Evolutionary conservation across 495 filamentous ascomycete genomes (phyloP).

Genomic region (Lasiosphaeriaceae sp.): DNA sequence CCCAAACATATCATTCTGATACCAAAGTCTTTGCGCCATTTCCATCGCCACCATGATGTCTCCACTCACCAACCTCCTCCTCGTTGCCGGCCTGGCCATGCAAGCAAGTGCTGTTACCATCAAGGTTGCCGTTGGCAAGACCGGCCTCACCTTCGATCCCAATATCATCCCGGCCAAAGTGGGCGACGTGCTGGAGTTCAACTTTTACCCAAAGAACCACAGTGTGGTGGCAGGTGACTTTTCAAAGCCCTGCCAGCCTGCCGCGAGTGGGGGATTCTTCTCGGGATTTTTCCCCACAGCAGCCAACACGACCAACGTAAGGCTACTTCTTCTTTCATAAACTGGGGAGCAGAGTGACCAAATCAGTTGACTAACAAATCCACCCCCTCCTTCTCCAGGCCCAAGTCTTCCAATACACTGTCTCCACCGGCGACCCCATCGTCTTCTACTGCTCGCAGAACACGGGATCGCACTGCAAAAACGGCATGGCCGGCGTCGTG

Average conservation of each 20-base stretch:
- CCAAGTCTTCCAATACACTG: slow-evolving; percentile 43
- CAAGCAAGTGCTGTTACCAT: slow-evolving; percentile 22
- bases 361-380: background rate
- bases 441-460: slow-evolving; percentile 52
- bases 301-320: slow-evolving; percentile 19
- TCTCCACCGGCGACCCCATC: slow-evolving; percentile 51
- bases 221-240: slow-evolving; percentile 47
- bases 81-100: slow-evolving; percentile 10
- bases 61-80: slow-evolving; percentile 12
- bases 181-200: slow-evolving; percentile 52
- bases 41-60: background rate
- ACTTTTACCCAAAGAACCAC: slow-evolving; percentile 49
- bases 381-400: slow-evolving; percentile 6
- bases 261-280: slow-evolving; percentile 37
- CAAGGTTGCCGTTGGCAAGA: slow-evolving; percentile 23
- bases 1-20: background rate
- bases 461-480: slow-evolving; percentile 29
- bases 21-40: background rate
- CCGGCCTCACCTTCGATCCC: slow-evolving; percentile 29
- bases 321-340: background rate
- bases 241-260: slow-evolving; percentile 42
- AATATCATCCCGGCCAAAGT: slow-evolving; percentile 30
- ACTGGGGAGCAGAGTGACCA: too few species aligned
- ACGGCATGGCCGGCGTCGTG: slow-evolving; percentile 36
- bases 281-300: slow-evolving; percentile 42